These are phyloP conservation scores for Onygena corvina DNA, from an alignment of 2,329 filamentous ascomycete genomes.

Conservation along the genomic window DNA sequence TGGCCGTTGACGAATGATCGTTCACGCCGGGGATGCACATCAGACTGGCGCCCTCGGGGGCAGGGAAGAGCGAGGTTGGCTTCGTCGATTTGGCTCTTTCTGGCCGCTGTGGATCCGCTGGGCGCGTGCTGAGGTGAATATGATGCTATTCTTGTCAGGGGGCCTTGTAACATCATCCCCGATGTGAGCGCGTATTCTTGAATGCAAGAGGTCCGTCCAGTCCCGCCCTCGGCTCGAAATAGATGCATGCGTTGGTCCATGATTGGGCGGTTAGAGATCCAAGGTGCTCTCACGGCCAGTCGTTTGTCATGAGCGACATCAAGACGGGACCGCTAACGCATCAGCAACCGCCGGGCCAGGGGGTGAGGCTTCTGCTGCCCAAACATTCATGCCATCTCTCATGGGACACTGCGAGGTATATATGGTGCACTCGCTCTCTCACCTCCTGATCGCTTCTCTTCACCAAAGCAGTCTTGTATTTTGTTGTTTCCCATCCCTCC, in stretches of 20 bases:
- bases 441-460: neutral
- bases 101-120: slow-evolving; percentile 2
- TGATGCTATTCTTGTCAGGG: slow-evolving; percentile 9
- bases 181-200: slow-evolving; percentile 7
- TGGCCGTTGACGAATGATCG: slow-evolving; percentile 1
- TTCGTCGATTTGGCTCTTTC: neutral
- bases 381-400: slow-evolving; percentile 4
- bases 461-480: slow-evolving; percentile 1
- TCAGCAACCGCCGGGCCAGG: slow-evolving; percentile 5
- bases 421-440: neutral
- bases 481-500: slow-evolving; percentile 1
- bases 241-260: slow-evolving; percentile 4
- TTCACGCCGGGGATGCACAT: neutral
- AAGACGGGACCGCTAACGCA: slow-evolving; percentile 4
- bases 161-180: slow-evolving; percentile 5
- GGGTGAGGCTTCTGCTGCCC: neutral
- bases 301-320: slow-evolving; percentile 1
- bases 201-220: slow-evolving; percentile 2
- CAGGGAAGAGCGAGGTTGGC: neutral
- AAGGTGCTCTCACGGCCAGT: slow-evolving; percentile 5
- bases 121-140: neutral
- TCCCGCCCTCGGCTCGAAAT: slow-evolving; percentile 2
- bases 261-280: slow-evolving; percentile 4
- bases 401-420: slow-evolving; percentile 2
- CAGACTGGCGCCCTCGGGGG: slow-evolving; percentile 3